Conservation (phyloP, 768 basidiomycete species). For the Lactifluus pinguis region DNA sequence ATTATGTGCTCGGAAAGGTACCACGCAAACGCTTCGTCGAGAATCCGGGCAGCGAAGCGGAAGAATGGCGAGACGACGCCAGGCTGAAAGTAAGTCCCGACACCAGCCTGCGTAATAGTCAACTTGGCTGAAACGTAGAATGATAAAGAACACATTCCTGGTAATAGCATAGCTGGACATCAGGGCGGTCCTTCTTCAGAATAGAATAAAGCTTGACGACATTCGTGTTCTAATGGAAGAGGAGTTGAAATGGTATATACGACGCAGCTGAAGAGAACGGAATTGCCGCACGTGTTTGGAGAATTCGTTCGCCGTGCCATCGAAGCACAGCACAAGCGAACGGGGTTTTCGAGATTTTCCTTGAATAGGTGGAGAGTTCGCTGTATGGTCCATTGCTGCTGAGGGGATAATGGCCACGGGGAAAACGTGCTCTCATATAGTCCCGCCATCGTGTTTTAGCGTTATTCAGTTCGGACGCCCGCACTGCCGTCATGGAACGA, state of each 20-base stretch:
- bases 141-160: neutral
- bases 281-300: neutral
- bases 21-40: constrained; percentile 9
- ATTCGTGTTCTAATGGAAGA: constrained; percentile 45
- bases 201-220: constrained; percentile 62
- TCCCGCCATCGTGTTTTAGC: neutral
- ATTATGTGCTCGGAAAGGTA: constrained; percentile 25
- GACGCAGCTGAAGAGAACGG: neutral
- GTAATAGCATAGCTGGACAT: constrained; percentile 18
- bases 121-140: neutral
- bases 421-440: neutral
- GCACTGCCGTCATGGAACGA: neutral
- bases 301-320: constrained; percentile 52
- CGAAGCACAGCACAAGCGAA: constrained; percentile 58
- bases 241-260: neutral
- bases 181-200: constrained; percentile 44
- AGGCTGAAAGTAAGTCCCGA: constrained; percentile 9
- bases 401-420: neutral
- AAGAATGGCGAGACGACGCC: constrained; percentile 6
- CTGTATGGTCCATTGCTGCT: neutral
- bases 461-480: neutral
- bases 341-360: constrained; percentile 24
- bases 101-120: neutral
- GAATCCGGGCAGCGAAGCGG: neutral
- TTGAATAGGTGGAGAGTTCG: neutral